Evolutionary conservation across 768 basidiomycete species (phyloP).

Genomic region (Lentinula raphanica): DNA sequence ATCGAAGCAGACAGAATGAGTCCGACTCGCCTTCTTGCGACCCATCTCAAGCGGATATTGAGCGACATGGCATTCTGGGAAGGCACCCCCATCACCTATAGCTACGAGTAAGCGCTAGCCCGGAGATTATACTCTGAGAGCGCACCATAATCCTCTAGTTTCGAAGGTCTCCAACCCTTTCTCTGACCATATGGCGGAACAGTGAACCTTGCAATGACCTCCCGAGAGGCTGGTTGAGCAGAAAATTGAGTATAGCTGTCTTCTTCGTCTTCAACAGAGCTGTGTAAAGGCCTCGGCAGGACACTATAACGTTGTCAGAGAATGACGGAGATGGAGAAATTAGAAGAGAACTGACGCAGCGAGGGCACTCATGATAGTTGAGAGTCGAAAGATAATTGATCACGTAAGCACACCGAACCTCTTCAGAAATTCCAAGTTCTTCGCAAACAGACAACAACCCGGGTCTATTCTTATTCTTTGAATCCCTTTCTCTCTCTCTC

Average conservation of each 20-base stretch:
- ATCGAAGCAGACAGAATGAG: background rate
- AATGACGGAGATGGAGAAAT: background rate
- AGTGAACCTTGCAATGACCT: constrained; percentile 43
- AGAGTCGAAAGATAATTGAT: background rate
- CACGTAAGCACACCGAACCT: background rate
- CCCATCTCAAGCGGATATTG: constrained; percentile 97
- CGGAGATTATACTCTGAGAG: background rate
- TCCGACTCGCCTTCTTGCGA: constrained; percentile 73
- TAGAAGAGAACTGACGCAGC: constrained; percentile 55
- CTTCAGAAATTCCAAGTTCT: background rate
- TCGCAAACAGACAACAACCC: background rate
- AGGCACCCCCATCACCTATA: constrained; percentile 78
- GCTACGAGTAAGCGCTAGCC: background rate
- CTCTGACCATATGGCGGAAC: constrained; percentile 86
- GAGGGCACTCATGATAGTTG: constrained; percentile 44
- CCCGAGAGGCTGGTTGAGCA: constrained; percentile 26
- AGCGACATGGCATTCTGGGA: constrained; percentile 93
- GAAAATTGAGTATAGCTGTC: constrained; percentile 35
- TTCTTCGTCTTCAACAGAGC: constrained; percentile 56
- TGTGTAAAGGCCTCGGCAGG: constrained; percentile 62
- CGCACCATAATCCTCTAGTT: constrained; percentile 81
- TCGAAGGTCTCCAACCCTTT: constrained; percentile 77
- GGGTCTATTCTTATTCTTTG: background rate
- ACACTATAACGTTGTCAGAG: constrained; percentile 28
- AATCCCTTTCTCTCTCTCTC: too few relatives aligned